phyloP scores from a whole-genome alignment of 345 rosid genomes.

The Syzygium grande region DNA sequence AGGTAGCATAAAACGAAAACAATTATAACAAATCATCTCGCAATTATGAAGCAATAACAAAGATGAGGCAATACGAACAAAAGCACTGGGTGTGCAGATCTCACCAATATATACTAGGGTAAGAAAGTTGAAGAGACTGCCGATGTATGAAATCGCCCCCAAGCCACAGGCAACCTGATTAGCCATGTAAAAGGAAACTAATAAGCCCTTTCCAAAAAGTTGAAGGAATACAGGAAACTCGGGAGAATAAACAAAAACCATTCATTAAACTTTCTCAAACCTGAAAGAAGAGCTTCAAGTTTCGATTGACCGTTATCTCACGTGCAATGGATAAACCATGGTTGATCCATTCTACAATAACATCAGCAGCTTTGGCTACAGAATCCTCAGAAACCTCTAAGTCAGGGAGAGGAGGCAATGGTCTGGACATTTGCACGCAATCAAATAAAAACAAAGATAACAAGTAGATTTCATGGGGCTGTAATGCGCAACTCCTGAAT shows the following conservation, averaged over 20 bases:
- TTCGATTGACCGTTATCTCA: conserved; percentile 60
- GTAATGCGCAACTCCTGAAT: background rate
- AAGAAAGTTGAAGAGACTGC: conserved; percentile 66
- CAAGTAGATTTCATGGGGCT: background rate
- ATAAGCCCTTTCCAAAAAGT: background rate
- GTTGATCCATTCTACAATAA: conserved; percentile 47
- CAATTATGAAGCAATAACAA: background rate
- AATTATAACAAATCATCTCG: background rate
- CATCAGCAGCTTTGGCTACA: conserved; percentile 37
- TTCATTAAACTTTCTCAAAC: conserved; percentile 13
- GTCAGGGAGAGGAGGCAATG: conserved; percentile 85
- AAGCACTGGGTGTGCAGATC: conserved; percentile 4
- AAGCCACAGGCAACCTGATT: conserved; percentile 52
- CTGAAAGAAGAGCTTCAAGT: conserved; percentile 58
- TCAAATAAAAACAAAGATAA: background rate
- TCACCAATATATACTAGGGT: conserved; percentile 78
- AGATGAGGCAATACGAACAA: background rate
- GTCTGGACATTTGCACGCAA: conserved; percentile 32
- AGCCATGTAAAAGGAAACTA: background rate
- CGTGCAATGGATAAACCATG: conserved; percentile 47
- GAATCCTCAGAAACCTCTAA: conserved; percentile 76
- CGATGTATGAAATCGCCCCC: conserved; percentile 53
- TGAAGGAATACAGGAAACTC: background rate
- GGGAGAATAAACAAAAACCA: background rate
- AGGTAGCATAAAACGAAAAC: background rate